These are phyloP conservation scores for Pyrus hybrid DNA, from an alignment of 331 rosid species.

Conservation along the genomic window DNA sequence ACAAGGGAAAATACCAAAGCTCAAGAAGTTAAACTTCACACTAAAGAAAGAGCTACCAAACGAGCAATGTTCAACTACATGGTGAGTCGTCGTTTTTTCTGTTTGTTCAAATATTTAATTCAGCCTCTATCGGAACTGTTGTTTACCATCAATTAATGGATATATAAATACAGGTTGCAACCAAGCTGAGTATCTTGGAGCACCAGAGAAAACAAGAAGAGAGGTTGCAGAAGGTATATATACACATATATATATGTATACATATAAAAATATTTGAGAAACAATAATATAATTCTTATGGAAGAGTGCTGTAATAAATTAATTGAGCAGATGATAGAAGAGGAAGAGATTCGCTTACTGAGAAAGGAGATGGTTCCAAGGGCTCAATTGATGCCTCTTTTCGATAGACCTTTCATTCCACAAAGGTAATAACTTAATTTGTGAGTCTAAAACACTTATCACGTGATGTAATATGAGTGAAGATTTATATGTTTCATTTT, in stretches of 20 bases:
- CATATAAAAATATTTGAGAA: background rate
- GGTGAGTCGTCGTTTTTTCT: conserved; percentile 25
- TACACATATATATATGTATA: too few relatives aligned
- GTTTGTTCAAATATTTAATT: too few relatives aligned
- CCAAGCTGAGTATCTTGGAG: conserved; percentile 59
- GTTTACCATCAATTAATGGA: background rate
- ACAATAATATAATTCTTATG: background rate
- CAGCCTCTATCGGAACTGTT: background rate
- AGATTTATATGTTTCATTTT: too few relatives aligned
- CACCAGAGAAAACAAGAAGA: conserved; percentile 58
- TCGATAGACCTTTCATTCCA: conserved; percentile 82
- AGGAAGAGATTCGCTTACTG: conserved; percentile 77
- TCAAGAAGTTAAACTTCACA: conserved; percentile 76
- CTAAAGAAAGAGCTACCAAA: conserved; percentile 81
- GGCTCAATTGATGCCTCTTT: conserved; percentile 94
- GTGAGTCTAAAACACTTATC: too few relatives aligned
- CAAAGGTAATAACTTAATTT: conserved; percentile 43
- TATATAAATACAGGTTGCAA: conserved; percentile 41
- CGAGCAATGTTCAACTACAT: conserved; percentile 87
- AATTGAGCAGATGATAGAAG: conserved; percentile 72
- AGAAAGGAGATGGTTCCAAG: conserved; percentile 97
- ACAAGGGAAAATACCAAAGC: conserved; percentile 69
- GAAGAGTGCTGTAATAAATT: background rate
- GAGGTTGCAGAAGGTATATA: conserved; percentile 56
- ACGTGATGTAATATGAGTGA: too few relatives aligned